These are phyloP conservation scores for Carpinus fangiana DNA, from an alignment of 306 rosid species.

Conservation along the genomic window DNA sequence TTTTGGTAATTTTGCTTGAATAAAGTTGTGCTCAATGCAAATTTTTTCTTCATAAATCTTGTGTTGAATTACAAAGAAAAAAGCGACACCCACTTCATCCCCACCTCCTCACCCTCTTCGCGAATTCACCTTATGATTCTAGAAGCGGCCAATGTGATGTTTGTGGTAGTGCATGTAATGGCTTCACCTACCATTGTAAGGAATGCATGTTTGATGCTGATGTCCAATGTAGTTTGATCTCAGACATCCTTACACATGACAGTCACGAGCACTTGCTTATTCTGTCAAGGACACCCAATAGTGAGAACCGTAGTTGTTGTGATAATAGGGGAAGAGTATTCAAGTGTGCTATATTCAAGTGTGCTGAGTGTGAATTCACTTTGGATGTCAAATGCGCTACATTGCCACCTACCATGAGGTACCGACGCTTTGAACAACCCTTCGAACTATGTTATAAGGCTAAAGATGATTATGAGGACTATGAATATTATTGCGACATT, in stretches of 20 bases:
- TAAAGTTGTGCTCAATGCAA: neutral
- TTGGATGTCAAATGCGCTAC: neutral
- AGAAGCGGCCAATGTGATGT: rapidly evolving
- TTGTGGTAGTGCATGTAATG: rapidly evolving
- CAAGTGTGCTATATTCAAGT: too few relatives aligned
- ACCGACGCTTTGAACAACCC: neutral
- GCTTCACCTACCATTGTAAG: neutral
- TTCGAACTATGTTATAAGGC: neutral
- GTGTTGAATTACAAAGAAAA: neutral
- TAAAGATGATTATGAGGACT: neutral
- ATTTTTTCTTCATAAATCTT: neutral
- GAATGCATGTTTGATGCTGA: neutral
- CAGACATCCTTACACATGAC: neutral
- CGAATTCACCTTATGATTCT: neutral
- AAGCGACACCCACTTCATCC: neutral
- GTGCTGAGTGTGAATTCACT: neutral
- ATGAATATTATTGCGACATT: neutral
- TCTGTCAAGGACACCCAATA: neutral
- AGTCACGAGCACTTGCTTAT: neutral
- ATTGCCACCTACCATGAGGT: neutral
- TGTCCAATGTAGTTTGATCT: neutral
- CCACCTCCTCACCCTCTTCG: neutral
- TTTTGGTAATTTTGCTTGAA: too few relatives aligned
- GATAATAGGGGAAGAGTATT: neutral
- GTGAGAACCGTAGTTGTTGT: neutral